Base-by-base conservation (phyloP, 495 filamentous ascomycete species). In the Poronia punctata region DNA sequence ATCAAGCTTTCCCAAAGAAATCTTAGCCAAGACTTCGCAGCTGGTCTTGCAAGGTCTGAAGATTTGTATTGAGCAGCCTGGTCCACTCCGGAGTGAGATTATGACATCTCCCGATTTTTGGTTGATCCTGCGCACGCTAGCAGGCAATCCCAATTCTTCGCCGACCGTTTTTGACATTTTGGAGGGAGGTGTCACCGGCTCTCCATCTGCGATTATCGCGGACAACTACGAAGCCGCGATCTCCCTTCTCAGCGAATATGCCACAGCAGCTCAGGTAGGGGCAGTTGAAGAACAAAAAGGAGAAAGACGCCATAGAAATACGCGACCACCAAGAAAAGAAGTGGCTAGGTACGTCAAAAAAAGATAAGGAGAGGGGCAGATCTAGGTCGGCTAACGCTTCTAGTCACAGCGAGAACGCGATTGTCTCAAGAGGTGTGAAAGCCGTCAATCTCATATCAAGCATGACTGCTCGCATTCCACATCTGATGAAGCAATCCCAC, bases 101-200 rank as follows among this genome's bases (percentile, higher is more conserved):
- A 88, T 90, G 53, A 88, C 86, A 14, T 95, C 90, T 18, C 92
- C 92, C 1, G 93, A 99, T 50, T 96, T 99, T 61, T 99, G 92
- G 92, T 82, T 86, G 11, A 88, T 95, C 27, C 66, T 99, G 24
- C 77, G 85, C 45, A 78, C 78, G 7, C 68, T 99, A 23, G 76
- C 85, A 25, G 64, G 66, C 7, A 71, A 82, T 31, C 54, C 74
- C 10, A 81, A 86, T 28, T 79, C 82, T 1, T 81, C 87, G 17
- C 70, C 81, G 0, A 71, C 78, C 9, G 88, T 94, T 5, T 96
- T 95, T 57, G 78, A 84, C 25, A 79, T 97, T 8, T 70, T 95
- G 1, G 80, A 88, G 52, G 79, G 89, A 38, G 74, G 83, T 7
- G 72, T 80, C 11, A 72, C 76, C 3, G 69, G 70, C 14, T 64